Conservation (phyloP, 192 early-diverging fungal species). For the Backusella psychrophila region DNA sequence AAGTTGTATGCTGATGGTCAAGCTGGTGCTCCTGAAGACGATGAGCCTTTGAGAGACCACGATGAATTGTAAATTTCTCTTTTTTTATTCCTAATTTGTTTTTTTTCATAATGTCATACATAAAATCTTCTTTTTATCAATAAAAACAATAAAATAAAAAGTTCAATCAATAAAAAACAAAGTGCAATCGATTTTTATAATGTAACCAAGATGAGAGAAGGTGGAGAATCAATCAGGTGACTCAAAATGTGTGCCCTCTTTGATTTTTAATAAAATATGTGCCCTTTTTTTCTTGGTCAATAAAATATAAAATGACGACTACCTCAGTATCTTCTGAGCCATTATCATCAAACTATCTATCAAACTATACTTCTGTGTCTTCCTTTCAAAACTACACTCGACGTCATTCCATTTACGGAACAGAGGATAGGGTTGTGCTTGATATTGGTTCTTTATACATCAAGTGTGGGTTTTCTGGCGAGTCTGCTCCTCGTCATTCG, state of each 20-base stretch:
- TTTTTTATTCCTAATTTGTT: slow-evolving; percentile 1
- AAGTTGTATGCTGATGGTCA: slow-evolving; percentile 73
- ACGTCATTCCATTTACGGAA: slow-evolving; percentile 64
- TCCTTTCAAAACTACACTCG: slow-evolving; percentile 33
- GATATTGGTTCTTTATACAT: slow-evolving; percentile 82
- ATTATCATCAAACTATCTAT: slow-evolving; percentile 20
- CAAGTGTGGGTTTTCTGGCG: slow-evolving; percentile 86
- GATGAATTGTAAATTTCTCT: slow-evolving; percentile 22
- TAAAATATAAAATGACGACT: slow-evolving; percentile 19
- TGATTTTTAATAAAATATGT: background rate
- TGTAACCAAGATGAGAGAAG: too few relatives aligned
- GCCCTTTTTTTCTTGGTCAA: background rate
- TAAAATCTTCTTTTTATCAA: background rate
- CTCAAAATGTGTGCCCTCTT: background rate
- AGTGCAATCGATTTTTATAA: background rate
- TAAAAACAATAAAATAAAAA: background rate
- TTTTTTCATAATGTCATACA: background rate
- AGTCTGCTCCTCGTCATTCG: slow-evolving; percentile 70
- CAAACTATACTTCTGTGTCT: slow-evolving; percentile 13
- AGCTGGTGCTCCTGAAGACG: background rate
- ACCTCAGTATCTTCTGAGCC: slow-evolving; percentile 24
- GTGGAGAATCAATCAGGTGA: background rate
- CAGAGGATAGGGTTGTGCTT: slow-evolving; percentile 85
- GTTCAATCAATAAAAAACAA: background rate
- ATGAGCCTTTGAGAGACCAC: slow-evolving; percentile 24